Evolutionary conservation across 2,329 filamentous ascomycete genomes (phyloP), one percentile per base, ranked within the genome.

Genomic region (Rachicladosporium sp.): DNA sequence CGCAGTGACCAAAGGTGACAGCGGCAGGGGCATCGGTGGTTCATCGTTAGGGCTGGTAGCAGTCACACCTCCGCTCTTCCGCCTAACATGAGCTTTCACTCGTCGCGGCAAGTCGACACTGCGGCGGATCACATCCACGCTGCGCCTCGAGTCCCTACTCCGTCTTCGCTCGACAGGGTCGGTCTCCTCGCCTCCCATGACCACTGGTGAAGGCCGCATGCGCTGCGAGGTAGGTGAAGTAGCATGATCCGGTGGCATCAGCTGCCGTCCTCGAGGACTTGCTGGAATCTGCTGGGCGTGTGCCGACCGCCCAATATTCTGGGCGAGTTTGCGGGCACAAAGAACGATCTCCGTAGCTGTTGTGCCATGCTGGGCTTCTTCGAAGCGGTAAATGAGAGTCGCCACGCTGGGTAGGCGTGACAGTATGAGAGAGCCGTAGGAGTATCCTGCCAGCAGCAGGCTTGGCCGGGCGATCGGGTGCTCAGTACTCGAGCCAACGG

Each of bases 381-480:
- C 54, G 49, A 91, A 86, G 1, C 71, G 61, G 1, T 68, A 58
- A 15, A 85, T 60, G 21, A 93, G 74, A 0, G 52, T 53, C 0
- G 58, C 43, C 0, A 68, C 61, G 0, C 76, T 67, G 0, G 86
- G 84, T 0, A 93, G 70, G 42, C 80, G 76, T 1, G 74, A 77
- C 2, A 85, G 78, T 31, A 96, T 74, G 54, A 94, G 73, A 4
- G 86, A 84, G 33, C 91, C 91, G 58, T 95, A 95, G 0, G 87
- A 94, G 58, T 95, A 95, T 9, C 88, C 88, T 2, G 74, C 80
- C 5, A 91, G 66, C 4, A 94, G 50, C 1, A 79, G 46, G 38
- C 8, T 43, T 29, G 7, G 46, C 31, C 12, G 10, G 10, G 31
- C 37, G n/a, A 27, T 35, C 3, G 40, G 9, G 23, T 27, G 23